These are phyloP conservation scores for Teunomyces atbi DNA, from an alignment of 805 yeast species.

Conservation along the genomic window DNA sequence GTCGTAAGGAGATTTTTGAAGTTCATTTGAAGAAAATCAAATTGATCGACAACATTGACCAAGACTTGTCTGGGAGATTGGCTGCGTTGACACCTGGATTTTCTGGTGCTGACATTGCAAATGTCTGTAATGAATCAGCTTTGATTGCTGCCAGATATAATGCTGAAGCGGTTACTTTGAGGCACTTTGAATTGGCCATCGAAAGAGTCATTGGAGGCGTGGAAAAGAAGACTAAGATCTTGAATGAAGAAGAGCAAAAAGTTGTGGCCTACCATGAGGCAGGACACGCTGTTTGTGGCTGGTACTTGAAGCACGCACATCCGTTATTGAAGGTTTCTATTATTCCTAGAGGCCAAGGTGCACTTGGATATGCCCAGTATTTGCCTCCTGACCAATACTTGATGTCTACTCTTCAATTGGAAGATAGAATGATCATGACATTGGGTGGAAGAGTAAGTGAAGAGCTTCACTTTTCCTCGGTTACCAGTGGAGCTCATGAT, in stretches of 20 bases:
- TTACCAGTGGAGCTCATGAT: conserved; percentile 94
- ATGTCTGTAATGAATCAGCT: conserved; percentile 96
- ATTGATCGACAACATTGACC: conserved; percentile 44
- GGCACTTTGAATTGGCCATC: conserved; percentile 92
- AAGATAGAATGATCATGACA: conserved; percentile 94
- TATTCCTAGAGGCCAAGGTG: conserved; percentile 95
- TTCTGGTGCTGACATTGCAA: conserved; percentile 98
- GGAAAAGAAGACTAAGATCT: conserved; percentile 81
- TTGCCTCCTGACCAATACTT: conserved; percentile 90
- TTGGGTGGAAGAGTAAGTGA: conserved; percentile 97
- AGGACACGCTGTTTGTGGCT: conserved; percentile 98
- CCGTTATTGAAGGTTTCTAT: conserved; percentile 94
- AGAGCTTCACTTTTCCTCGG: conserved; percentile 87
- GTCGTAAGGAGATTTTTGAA: conserved; percentile 86
- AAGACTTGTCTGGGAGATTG: conserved; percentile 72
- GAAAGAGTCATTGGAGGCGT: conserved; percentile 97
- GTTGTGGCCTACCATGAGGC: conserved; percentile 98
- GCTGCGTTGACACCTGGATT: conserved; percentile 98
- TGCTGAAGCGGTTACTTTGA: conserved; percentile 63
- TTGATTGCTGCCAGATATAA: conserved; percentile 89
- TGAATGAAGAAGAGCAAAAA: conserved; percentile 81
- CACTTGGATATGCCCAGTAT: conserved; percentile 96
- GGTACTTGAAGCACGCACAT: conserved; percentile 89
- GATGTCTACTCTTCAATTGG: conserved; percentile 70
- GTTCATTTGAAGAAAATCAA: conserved; percentile 80